phyloP scores from a whole-genome alignment of 768 basidiomycete species.

The Phanerochaete carnosa region DNA sequence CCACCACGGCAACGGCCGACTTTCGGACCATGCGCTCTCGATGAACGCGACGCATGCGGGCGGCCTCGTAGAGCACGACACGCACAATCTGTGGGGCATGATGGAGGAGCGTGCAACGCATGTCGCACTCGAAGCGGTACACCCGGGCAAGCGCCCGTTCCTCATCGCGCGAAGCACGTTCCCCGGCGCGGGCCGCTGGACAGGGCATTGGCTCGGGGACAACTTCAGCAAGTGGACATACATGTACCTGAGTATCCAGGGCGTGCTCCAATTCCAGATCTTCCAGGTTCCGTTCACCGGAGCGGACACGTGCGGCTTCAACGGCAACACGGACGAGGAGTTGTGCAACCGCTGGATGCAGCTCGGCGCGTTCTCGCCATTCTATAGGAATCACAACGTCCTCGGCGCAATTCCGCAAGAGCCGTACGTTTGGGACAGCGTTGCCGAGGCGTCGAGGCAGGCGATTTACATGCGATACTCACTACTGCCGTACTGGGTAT shows the following conservation, averaged over 20 bases:
- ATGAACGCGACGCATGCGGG: constrained; percentile 69
- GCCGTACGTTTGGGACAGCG: constrained; percentile 78
- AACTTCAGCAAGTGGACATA: constrained; percentile 76
- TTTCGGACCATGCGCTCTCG: constrained; percentile 54
- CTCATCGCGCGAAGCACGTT: constrained; percentile 69
- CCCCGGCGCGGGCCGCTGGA: constrained; percentile 63
- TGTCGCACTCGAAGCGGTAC: constrained; percentile 49
- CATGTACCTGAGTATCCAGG: constrained; percentile 68
- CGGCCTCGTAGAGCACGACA: constrained; percentile 61
- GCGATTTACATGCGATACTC: constrained; percentile 70
- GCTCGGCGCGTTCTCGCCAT: constrained; percentile 75
- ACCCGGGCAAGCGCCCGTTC: constrained; percentile 64
- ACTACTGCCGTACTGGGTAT: constrained; percentile 75
- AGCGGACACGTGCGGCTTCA: constrained; percentile 72
- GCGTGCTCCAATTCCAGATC: constrained; percentile 82
- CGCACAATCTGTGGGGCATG: constrained; percentile 68
- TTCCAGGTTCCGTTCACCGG: constrained; percentile 85
- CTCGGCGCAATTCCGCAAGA: constrained; percentile 68
- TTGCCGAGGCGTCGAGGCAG: constrained; percentile 71
- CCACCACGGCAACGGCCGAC: constrained; percentile 60
- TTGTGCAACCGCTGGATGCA: constrained; percentile 85
- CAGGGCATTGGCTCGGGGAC: constrained; percentile 79
- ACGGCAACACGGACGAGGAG: constrained; percentile 73
- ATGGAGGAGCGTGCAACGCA: constrained; percentile 70
- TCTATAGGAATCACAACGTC: constrained; percentile 77